phyloP scores from a whole-genome alignment of 176 grass and related monocot genomes.

The Elymus sibiricus region DNA sequence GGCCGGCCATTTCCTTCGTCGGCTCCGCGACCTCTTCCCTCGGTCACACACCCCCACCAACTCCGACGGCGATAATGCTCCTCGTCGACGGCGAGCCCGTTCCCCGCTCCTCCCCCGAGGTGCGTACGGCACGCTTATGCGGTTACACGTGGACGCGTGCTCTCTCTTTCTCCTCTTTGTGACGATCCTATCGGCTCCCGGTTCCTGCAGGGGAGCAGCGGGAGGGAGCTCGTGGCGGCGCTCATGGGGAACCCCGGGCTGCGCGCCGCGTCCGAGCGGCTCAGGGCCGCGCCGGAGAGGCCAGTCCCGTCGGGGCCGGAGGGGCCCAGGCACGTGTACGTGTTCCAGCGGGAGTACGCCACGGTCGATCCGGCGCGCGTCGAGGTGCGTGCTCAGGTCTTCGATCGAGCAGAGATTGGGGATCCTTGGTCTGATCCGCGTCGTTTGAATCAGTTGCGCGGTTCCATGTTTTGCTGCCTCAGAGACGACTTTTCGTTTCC shows the following conservation, averaged over 20 bases:
- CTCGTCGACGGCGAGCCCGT: slow-evolving; percentile 55
- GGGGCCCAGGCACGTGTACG: slow-evolving; percentile 56
- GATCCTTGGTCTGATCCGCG: background rate
- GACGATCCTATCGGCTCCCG: background rate
- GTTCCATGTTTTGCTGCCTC: background rate
- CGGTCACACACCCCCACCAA: background rate
- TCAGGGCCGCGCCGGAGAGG: slow-evolving; percentile 49
- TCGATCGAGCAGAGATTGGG: background rate
- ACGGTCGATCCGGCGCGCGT: slow-evolving; percentile 72
- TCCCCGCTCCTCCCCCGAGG: slow-evolving; percentile 13
- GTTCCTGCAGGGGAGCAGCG: slow-evolving; percentile 19
- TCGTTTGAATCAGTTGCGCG: background rate
- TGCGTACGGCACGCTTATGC: background rate
- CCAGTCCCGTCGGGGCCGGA: slow-evolving; percentile 37
- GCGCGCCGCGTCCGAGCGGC: slow-evolving; percentile 39
- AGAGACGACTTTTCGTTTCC: background rate
- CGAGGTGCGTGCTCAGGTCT: slow-evolving; percentile 38
- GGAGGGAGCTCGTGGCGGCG: slow-evolving; percentile 52
- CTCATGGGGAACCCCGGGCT: slow-evolving; percentile 50
- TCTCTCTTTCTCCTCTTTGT: background rate
- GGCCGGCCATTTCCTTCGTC: background rate
- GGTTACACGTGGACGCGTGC: background rate
- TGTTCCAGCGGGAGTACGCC: slow-evolving; percentile 90
- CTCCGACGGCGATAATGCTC: slow-evolving; percentile 46
- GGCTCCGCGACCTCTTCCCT: background rate